A percentile compares a stretch with the other conserved stretches of the same genome.
phyloP scores from a whole-genome alignment of 768 basidiomycete species.

The Kwoniella bestiolae region DNA sequence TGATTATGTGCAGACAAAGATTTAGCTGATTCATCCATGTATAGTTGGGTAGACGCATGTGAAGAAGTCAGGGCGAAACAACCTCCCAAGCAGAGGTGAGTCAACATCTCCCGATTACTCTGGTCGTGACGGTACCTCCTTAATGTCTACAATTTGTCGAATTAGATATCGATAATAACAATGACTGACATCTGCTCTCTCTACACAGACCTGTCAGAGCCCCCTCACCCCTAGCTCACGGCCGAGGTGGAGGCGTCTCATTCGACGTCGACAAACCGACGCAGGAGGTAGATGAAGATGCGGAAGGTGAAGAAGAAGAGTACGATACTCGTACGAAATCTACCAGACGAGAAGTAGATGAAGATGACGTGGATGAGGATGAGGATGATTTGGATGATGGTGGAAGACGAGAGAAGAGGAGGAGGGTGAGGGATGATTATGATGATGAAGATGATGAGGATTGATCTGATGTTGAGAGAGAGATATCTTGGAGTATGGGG shows the following conservation, averaged over 20 bases:
- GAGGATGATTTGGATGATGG: slow-evolving; percentile 65
- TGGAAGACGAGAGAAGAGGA: slow-evolving; percentile 35
- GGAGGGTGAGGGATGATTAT: slow-evolving; percentile 36
- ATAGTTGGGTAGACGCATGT: slow-evolving; percentile 54
- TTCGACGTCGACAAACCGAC: slow-evolving; percentile 19
- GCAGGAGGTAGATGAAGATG: slow-evolving; percentile 21
- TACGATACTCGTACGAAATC: slow-evolving; percentile 60
- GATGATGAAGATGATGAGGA: slow-evolving; percentile 48
- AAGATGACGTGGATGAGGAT: slow-evolving; percentile 66
- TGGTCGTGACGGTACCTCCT: not conserved
- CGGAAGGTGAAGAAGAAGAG: slow-evolving; percentile 67
- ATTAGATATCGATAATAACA: not conserved
- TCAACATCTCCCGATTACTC: not conserved
- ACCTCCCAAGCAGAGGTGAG: slow-evolving; percentile 42
- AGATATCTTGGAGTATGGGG: not conserved
- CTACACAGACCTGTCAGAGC: slow-evolving; percentile 18
- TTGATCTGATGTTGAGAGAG: slow-evolving; percentile 3
- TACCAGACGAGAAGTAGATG: slow-evolving; percentile 6
- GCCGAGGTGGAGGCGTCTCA: slow-evolving; percentile 33
- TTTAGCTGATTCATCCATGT: slow-evolving; percentile 4
- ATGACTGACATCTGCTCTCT: not conserved
- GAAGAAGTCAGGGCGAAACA: slow-evolving; percentile 49
- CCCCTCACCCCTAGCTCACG: slow-evolving; percentile 38
- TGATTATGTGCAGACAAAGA: not conserved
- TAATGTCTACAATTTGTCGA: no score